Evolutionary conservation across 2,329 filamentous ascomycete species (phyloP).

Genomic region (Cladosporium oxysporum): DNA sequence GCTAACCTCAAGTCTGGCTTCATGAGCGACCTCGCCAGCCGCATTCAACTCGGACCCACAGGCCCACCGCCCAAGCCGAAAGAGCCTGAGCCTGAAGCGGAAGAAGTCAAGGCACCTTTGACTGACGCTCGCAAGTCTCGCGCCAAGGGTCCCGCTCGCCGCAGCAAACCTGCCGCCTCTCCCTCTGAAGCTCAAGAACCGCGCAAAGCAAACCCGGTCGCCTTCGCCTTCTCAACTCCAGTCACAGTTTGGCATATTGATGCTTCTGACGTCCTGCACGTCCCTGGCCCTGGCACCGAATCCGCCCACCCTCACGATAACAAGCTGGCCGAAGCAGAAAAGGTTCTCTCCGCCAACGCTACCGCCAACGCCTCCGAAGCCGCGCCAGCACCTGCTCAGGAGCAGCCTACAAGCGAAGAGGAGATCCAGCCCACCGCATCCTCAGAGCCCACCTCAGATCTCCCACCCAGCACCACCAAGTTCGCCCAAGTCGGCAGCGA

Average conservation of each 20-base stretch:
- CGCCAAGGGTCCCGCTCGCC: conserved; percentile 81
- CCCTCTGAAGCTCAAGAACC: conserved; percentile 50
- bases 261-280: conserved; percentile 42
- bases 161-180: conserved; percentile 66
- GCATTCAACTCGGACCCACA: conserved; percentile 82
- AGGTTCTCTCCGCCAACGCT: conserved; percentile 30
- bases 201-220: conserved; percentile 47
- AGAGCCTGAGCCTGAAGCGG: conserved; percentile 58
- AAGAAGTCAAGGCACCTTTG: conserved; percentile 71
- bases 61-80: conserved; percentile 67
- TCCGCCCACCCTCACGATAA: conserved; percentile 10
- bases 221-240: conserved; percentile 43
- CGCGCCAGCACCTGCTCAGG: conserved; percentile 26
- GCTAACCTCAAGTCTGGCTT: conserved; percentile 88
- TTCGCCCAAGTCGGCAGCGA: conserved; percentile 16
- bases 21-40: conserved; percentile 88
- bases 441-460: background rate
- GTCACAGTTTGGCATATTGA: conserved; percentile 47
- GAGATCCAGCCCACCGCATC: background rate
- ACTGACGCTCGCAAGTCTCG: conserved; percentile 86
- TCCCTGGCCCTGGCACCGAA: conserved; percentile 26
- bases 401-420: conserved; percentile 16
- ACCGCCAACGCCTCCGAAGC: conserved; percentile 29
- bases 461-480: conserved; percentile 1
- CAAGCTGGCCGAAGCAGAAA: conserved; percentile 26